Evolutionary conservation across 2,329 filamentous ascomycete species (phyloP), one percentile per base, ranked within the genome.

Genomic region (Ophiosphaerella narmari): DNA sequence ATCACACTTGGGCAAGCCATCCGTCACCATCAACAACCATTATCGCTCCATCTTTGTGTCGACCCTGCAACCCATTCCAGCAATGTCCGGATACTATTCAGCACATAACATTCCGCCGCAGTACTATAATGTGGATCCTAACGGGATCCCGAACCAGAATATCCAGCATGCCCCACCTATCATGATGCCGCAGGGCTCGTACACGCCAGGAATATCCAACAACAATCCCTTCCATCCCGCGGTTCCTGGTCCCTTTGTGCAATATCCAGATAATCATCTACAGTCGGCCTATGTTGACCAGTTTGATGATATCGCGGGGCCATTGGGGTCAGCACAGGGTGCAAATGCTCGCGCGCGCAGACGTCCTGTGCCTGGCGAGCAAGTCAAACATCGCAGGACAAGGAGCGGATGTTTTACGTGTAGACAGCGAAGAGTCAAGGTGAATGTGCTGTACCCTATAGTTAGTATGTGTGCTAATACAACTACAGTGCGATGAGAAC

Each of bases 401-500:
- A 83, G 94, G 63, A 97, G 91, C 57, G 94, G 94, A 24, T 99
- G 94, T 76, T 97, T 84, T 69, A 97, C 92, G 39, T 99, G 94
- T 74, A 84, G 94, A 51, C 87, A 87, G 64, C 84, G 94, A 60
- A 85, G 94, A 72, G 92, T 97, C 43, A 97, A 87, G 79, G 82
- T 84, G 67, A 56, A 26, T 55, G 46, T 16, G 11, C 39, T 14
- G 4, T 26, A 13, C 13, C 12, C 12, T 24, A 6, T 32, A 16
- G 4, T 21, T 9, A 9, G 33, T 8, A 26, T n/a, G 24, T 9
- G 6, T 7, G 26, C 62, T 67, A 48, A 67, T 50, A 29, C 31
- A 26, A 31, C 52, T 49, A 43, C 57, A 96, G 89, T 99, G 94
- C 72, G 94, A 97, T 71, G 94, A 99, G 75, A 83, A 80, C 18